Conservation (phyloP, 1,284 basidiomycete species). For the Heterobasidion occidentale region DNA sequence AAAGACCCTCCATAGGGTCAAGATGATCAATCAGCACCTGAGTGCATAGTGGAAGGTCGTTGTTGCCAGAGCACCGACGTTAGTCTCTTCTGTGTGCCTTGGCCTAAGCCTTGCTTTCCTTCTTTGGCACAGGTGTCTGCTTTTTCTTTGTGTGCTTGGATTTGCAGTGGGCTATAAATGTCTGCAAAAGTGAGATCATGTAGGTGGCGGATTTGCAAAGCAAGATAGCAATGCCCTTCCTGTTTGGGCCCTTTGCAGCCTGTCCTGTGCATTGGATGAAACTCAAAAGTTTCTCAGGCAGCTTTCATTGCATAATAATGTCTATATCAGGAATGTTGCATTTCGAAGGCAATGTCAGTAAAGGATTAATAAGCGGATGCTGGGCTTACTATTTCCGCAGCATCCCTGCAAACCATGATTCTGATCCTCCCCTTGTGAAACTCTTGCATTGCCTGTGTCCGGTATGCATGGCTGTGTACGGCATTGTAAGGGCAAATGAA, state of each 20-base stretch:
- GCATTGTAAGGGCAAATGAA: constrained; percentile 16
- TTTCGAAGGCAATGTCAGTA: constrained; percentile 12
- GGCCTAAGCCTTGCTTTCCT: too few relatives aligned
- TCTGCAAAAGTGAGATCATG: too few relatives aligned
- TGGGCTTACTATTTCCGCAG: constrained; percentile 17
- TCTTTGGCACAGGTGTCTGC: too few relatives aligned
- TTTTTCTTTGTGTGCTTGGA: too few relatives aligned
- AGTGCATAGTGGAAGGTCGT: not conserved
- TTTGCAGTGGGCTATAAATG: too few relatives aligned
- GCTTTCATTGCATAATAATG: constrained; percentile 17
- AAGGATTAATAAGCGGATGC: not conserved
- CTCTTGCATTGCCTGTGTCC: constrained; percentile 7
- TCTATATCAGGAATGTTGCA: constrained; percentile 18
- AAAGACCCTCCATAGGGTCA: constrained; percentile 9
- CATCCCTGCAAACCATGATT: constrained; percentile 25
- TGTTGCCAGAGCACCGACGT: not conserved
- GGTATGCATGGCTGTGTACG: constrained; percentile 9
- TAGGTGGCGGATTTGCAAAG: constrained; percentile 15
- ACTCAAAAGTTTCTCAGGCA: constrained; percentile 14
- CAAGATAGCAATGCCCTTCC: constrained; percentile 13
- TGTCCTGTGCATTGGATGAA: constrained; percentile 18
- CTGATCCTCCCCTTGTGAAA: constrained; percentile 12
- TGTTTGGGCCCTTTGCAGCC: constrained; percentile 11
- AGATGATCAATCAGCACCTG: too few relatives aligned
- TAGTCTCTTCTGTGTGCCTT: not conserved